A percentile compares a stretch with the other conserved stretches of the same genome.
Conservation (phyloP, 345 rosid genomes). For the Melaleuca quinquenervia region DNA sequence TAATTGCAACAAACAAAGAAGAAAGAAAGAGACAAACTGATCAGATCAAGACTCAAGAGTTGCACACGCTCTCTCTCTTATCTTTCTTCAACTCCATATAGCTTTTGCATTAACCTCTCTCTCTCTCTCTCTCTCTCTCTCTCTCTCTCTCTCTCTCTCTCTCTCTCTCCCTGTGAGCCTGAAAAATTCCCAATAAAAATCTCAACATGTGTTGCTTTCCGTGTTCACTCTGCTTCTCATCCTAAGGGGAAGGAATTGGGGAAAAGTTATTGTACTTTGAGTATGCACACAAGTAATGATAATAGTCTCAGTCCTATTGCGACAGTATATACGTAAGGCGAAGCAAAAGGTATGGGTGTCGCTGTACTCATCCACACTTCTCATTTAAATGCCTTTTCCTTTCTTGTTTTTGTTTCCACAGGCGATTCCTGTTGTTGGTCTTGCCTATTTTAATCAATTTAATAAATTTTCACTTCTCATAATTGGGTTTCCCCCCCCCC, state of each 20-base stretch:
- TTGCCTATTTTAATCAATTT: slow-evolving; percentile 6
- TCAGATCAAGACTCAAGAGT: background rate
- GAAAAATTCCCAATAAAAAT: background rate
- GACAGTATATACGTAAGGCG: background rate
- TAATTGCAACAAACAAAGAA: background rate
- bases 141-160: background rate
- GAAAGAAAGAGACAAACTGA: slow-evolving; percentile 1
- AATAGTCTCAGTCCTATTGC: slow-evolving; percentile 27
- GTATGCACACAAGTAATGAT: slow-evolving; percentile 21
- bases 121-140: background rate
- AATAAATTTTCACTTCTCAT: background rate
- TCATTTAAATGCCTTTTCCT: slow-evolving; percentile 21
- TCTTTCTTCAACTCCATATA: background rate
- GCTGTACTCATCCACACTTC: background rate
- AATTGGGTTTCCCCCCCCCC: background rate
- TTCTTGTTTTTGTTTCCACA: slow-evolving; percentile 29
- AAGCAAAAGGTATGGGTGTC: slow-evolving; percentile 26
- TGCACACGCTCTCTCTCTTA: background rate
- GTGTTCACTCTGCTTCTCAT: slow-evolving; percentile 21
- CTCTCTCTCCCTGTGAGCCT: background rate
- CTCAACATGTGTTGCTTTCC: slow-evolving; percentile 12
- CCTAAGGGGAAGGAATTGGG: slow-evolving; percentile 16
- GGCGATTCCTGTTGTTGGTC: slow-evolving; percentile 49
- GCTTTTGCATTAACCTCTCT: background rate
- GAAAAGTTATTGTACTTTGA: slow-evolving; percentile 16